Base-by-base conservation (phyloP, 257 asterid species). In the Ligustrum vulgare region DNA sequence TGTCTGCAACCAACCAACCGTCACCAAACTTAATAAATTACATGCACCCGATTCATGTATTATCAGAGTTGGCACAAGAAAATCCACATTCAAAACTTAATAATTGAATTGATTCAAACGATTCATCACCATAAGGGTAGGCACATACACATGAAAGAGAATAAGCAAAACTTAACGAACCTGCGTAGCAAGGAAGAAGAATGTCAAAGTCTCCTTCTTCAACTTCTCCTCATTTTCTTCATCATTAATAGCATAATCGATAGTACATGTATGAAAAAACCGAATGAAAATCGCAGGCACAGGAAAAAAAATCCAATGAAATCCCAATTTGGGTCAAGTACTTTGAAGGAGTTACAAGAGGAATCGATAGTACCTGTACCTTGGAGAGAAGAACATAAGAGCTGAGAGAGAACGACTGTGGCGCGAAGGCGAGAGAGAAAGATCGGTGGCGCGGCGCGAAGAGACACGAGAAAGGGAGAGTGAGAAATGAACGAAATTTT, bases 161-260 rank as follows among this genome's bases (percentile, higher is more conserved):
- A 62, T 20, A 20, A n/a, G 62, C 43, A 72, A 56, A 45, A 43
- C 11, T 51, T 23, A 78, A 71, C 23, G 41, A 80, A 85, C 99
- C 31, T 85, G 93, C 99, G 99, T 95, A 20, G 99, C 98, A 81
- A 95, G 80, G 85, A 90, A 90, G 95, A 93, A 95, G 84, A 95
- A 90, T 6, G 87, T 96, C 35, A 87, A 0, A 28, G 79, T 82
- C 79, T 95, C 99, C 82, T 95, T 95, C 89, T 84, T 91, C 87
- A 95, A 62, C 81, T 95, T 95, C 83, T 84, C 93, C 87, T 91
- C 97, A 70, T 95, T 93, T 75, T 93, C 97, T 25, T 95, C 98
- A 74, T 91, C 97, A 58, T 95, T 98, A 6, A 94, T 93, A 0
- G 98, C 99, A 82, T 93, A 95, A 84, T 91, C 99, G n/a, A n/a